Percentiles rank a stretch among this genome's conserved stretches.
Conservation (phyloP, 495 filamentous ascomycete species). For the Pyrenopolyporus hunteri region DNA sequence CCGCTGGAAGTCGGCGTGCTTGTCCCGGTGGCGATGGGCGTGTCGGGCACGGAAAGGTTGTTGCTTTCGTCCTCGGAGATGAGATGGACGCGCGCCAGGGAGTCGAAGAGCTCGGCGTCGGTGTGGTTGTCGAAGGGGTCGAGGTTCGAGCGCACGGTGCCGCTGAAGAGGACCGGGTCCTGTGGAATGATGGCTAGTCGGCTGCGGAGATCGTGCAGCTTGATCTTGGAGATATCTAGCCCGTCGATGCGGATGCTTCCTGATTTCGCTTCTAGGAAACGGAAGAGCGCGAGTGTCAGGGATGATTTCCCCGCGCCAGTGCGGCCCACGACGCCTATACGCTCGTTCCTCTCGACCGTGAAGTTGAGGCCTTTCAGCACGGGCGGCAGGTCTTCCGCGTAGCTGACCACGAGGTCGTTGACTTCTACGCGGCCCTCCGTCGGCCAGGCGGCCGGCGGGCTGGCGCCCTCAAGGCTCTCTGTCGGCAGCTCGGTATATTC, state of each 20-base stretch:
- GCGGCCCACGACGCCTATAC: constrained; percentile 82
- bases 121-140: constrained; percentile 78
- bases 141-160: constrained; percentile 81
- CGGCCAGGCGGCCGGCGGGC: constrained; percentile 80
- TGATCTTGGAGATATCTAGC: constrained; percentile 75
- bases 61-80: constrained; percentile 50
- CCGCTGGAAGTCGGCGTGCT: constrained; percentile 35
- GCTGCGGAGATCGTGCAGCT: constrained; percentile 72
- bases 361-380: constrained; percentile 79
- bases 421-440: constrained; percentile 77
- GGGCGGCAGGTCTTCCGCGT: constrained; percentile 76
- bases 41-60: constrained; percentile 31
- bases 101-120: constrained; percentile 74
- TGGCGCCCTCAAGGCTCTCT: constrained; percentile 65
- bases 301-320: constrained; percentile 90
- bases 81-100: constrained; percentile 77
- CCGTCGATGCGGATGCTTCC: constrained; percentile 79
- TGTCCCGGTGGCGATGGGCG: constrained; percentile 19
- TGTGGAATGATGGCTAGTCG: constrained; percentile 85
- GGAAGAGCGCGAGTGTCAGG: constrained; percentile 81
- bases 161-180: constrained; percentile 86
- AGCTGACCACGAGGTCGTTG: constrained; percentile 72
- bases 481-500: constrained; percentile 78
- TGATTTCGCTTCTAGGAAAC: constrained; percentile 75
- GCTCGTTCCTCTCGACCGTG: constrained; percentile 70